These are phyloP conservation scores for Coemansia sp. DNA, from an alignment of 192 early-diverging fungal species.

Conservation along the genomic window DNA sequence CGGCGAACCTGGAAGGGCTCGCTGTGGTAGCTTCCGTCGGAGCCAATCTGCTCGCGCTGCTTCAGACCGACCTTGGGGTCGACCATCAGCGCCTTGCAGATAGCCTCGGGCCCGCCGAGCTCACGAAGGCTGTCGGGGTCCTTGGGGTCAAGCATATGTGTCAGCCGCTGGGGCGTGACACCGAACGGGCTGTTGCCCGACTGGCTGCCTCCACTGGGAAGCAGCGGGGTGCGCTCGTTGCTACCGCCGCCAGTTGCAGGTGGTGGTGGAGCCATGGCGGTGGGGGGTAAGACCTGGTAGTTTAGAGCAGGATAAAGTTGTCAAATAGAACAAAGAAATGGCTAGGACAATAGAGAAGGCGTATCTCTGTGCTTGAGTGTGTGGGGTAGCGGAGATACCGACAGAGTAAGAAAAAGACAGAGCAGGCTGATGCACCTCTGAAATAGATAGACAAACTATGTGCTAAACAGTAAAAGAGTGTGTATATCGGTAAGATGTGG, in stretches of 20 bases:
- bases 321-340: background rate
- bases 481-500: constrained; percentile 3
- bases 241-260: constrained; percentile 29
- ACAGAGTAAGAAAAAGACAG: background rate
- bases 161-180: constrained; percentile 54
- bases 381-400: background rate
- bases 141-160: constrained; percentile 65
- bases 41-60: constrained; percentile 50
- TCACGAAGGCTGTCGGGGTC: constrained; percentile 56
- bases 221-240: constrained; percentile 50
- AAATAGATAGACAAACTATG: background rate
- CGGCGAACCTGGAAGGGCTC: constrained; percentile 54
- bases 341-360: background rate
- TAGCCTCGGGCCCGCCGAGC: constrained; percentile 58
- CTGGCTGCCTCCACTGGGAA: constrained; percentile 8
- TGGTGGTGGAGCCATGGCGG: constrained; percentile 6
- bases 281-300: background rate
- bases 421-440: background rate
- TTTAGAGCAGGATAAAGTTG: background rate
- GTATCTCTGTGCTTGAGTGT: background rate
- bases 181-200: constrained; percentile 32
- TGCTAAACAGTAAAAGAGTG: background rate
- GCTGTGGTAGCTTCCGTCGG: constrained; percentile 30
- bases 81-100: constrained; percentile 61
- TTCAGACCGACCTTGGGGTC: constrained; percentile 60